Conservation (phyloP, 768 basidiomycete genomes). For the Termitomyces sp. region DNA sequence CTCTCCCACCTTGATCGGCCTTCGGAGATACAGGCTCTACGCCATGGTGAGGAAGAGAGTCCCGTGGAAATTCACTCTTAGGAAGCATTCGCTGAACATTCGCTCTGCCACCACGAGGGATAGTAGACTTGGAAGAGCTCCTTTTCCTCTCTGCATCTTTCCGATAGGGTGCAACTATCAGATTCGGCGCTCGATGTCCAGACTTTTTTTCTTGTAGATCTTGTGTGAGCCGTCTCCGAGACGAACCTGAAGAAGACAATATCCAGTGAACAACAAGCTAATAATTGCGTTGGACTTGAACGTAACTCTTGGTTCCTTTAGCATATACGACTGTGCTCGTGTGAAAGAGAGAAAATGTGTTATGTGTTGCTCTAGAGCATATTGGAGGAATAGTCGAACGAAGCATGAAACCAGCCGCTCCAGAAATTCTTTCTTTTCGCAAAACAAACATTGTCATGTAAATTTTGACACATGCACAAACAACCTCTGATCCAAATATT, state of each 20-base stretch:
- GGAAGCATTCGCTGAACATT: background rate
- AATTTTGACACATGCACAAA: background rate
- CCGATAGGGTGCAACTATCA: conserved; percentile 10
- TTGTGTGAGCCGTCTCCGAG: conserved; percentile 13
- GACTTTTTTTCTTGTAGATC: conserved; percentile 7
- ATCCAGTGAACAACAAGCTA: background rate
- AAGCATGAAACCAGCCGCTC: conserved; percentile 5
- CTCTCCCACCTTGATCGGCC: background rate
- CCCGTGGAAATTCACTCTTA: conserved; percentile 9
- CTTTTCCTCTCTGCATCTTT: background rate
- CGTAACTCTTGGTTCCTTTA: background rate
- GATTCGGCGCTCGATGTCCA: conserved; percentile 2
- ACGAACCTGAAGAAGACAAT: conserved; percentile 6
- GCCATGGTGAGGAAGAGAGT: conserved; percentile 11
- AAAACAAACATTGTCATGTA: too few species aligned
- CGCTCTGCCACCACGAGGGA: background rate
- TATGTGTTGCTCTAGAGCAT: conserved; percentile 3
- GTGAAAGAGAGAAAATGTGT: background rate
- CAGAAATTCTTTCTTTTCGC: too few species aligned
- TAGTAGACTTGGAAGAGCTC: background rate
- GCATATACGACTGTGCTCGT: conserved; percentile 2
- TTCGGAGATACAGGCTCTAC: background rate
- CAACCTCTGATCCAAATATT: conserved; percentile 2
- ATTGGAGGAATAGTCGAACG: conserved; percentile 6
- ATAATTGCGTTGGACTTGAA: background rate